Evolutionary conservation across 2,329 filamentous ascomycete species (phyloP).

Genomic region (Pseudogymnoascus sp.): DNA sequence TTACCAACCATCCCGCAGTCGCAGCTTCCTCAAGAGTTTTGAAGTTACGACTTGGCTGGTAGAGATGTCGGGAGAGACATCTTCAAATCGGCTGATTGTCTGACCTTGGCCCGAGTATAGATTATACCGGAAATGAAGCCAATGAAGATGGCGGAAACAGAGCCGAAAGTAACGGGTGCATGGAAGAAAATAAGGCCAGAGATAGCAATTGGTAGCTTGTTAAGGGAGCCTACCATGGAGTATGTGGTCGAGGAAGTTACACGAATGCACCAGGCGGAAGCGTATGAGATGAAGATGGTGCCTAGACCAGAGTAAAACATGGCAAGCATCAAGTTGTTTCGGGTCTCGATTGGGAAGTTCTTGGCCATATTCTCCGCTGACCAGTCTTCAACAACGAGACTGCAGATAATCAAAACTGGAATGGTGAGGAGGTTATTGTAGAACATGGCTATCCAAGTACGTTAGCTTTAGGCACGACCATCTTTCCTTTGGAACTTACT

Average conservation of each 20-base stretch:
- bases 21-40: neutral
- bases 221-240: slow-evolving; percentile 93
- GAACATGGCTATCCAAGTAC: slow-evolving; percentile 67
- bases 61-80: slow-evolving; percentile 60
- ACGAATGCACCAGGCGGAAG: slow-evolving; percentile 91
- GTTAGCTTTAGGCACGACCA: neutral
- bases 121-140: slow-evolving; percentile 85
- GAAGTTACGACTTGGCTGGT: slow-evolving; percentile 58
- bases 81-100: slow-evolving; percentile 61
- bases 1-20: neutral
- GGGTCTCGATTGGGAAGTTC: slow-evolving; percentile 73
- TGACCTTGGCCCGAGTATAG: slow-evolving; percentile 75
- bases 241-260: slow-evolving; percentile 92
- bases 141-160: slow-evolving; percentile 76
- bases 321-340: slow-evolving; percentile 68
- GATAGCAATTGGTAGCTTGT: slow-evolving; percentile 88
- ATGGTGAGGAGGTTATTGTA: slow-evolving; percentile 97
- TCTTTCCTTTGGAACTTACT: slow-evolving; percentile 53
- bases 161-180: slow-evolving; percentile 79
- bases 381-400: slow-evolving; percentile 81
- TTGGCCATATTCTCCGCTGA: slow-evolving; percentile 67
- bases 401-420: slow-evolving; percentile 71
- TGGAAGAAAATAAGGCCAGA: slow-evolving; percentile 88
- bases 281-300: slow-evolving; percentile 95
- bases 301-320: slow-evolving; percentile 88